Base-by-base conservation (phyloP, 2,329 filamentous ascomycete genomes). In the Lasiodiplodia sp. region DNA sequence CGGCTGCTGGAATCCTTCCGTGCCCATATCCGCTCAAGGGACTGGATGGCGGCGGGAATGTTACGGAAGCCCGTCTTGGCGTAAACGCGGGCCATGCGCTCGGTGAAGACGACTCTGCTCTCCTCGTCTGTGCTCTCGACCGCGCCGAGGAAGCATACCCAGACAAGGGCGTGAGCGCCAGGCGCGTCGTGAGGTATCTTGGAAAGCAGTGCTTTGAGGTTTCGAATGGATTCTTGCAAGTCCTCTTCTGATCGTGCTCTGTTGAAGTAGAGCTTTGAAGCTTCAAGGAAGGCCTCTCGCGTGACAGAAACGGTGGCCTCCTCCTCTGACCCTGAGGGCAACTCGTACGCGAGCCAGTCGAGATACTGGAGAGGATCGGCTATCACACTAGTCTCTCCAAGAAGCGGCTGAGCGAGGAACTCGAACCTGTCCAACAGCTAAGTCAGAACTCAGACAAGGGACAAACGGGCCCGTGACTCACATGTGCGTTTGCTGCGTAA, bases 101-200 rank as follows among this genome's bases (percentile, higher is more conserved):
- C 38, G 0, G 70, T 69, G 25, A 73, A 73, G 57, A 71, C 73
- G 8, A 63, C 47, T 34, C 73, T 67, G 16, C 72, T 70, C 11
- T 28, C 38, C 4, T 60, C 69, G 28, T 73, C 69, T 10, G 57
- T 69, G 12, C 71, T 55, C 31, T 69, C 72, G 2, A 71, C 73
- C 21, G 70, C 72, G 25, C 70, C 73, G 25, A 74, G 53, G 51
- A 74, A 74, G 49, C 71, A 73, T 2, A 71, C 70, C 72, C 72
- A 73, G 4, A 73, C 73, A 2, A 74, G 68, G 1, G 70, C 70
- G 40, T 74, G 73, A 2, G 71, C 71, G 5, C 71, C 71, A 12
- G 66, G 70, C 10, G 68, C 53, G 14, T 62, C 44, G 6, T 71
- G 69, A 11, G 69, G 44, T 5, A 73, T 70, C 11, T 67, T 40